Evolutionary conservation across 305 asterid species (phyloP).

Genomic region (Coffea humblotiana): DNA sequence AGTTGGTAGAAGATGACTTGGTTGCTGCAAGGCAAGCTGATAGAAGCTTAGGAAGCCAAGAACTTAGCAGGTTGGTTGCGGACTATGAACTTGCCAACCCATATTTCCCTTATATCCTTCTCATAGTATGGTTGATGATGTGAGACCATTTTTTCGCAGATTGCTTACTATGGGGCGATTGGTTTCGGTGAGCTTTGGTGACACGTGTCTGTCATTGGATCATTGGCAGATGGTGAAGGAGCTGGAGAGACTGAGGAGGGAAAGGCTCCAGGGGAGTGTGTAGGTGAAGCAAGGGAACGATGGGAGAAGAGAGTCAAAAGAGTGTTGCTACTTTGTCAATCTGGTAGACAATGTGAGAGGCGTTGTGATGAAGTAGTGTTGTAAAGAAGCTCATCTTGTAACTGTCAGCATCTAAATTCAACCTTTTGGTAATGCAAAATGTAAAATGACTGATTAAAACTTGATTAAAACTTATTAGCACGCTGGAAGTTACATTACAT

Average conservation of each 20-base stretch:
- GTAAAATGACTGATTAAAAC: no score
- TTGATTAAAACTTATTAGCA: no score
- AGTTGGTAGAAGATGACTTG: slow-evolving; percentile 84
- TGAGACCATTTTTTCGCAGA: slow-evolving; percentile 36
- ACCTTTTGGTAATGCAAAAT: no score
- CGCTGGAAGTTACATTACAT: no score
- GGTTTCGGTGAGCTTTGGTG: slow-evolving; percentile 75
- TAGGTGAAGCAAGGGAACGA: slow-evolving; percentile 6
- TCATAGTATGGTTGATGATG: slow-evolving; percentile 12
- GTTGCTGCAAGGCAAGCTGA: slow-evolving; percentile 90
- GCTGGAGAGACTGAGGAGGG: slow-evolving; percentile 66
- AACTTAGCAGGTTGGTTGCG: slow-evolving; percentile 67
- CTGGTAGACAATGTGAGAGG: background rate
- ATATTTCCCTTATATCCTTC: background rate
- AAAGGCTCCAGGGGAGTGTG: slow-evolving; percentile 43
- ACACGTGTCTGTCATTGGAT: slow-evolving; percentile 56
- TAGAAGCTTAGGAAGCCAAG: slow-evolving; percentile 76
- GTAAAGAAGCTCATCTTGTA: no score
- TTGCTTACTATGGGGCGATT: slow-evolving; percentile 87
- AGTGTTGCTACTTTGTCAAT: background rate
- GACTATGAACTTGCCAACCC: background rate
- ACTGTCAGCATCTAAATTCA: no score
- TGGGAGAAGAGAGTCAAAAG: background rate
- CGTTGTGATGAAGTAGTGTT: no score
- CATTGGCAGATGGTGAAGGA: slow-evolving; percentile 95